Percentiles rank a stretch among this genome's conserved stretches.
phyloP scores from a whole-genome alignment of 305 asterid genomes.

The Solanum aculeatissimum region DNA sequence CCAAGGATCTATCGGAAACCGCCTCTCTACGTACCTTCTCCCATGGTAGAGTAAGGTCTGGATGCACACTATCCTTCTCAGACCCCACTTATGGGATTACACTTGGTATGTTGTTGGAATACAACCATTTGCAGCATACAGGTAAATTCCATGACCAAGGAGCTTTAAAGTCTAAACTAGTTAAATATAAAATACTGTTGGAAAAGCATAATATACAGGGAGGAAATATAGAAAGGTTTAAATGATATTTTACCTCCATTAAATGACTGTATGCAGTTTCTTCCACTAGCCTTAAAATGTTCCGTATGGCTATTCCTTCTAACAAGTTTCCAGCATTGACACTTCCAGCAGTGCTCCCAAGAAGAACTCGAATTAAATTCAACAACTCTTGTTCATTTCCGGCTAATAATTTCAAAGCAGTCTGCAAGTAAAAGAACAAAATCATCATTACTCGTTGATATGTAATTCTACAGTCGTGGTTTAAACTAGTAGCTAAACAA shows the following conservation, averaged over 20 bases:
- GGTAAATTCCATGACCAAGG: neutral
- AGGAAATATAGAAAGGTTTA: neutral
- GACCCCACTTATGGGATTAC: neutral
- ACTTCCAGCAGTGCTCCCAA: slow-evolving; percentile 40
- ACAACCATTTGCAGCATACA: neutral
- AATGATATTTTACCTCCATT: slow-evolving; percentile 65
- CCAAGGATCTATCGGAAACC: neutral
- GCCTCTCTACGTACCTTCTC: neutral
- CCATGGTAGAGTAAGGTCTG: neutral
- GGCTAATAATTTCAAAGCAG: slow-evolving; percentile 65
- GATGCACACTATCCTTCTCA: neutral
- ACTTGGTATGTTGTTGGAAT: neutral
- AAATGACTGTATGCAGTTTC: slow-evolving; percentile 86
- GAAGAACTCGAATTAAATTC: slow-evolving; percentile 50
- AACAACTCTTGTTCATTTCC: slow-evolving; percentile 55
- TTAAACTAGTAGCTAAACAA: neutral
- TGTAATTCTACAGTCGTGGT: neutral
- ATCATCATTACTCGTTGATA: neutral
- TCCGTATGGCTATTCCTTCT: slow-evolving; percentile 25
- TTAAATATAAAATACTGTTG: neutral
- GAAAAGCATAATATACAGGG: slow-evolving; percentile 2
- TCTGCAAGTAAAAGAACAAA: slow-evolving; percentile 38
- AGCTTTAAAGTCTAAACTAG: neutral
- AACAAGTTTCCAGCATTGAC: slow-evolving; percentile 32
- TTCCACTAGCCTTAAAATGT: slow-evolving; percentile 42